Conservation (phyloP, 1,284 basidiomycete species). For the Trichosporon sp. region DNA sequence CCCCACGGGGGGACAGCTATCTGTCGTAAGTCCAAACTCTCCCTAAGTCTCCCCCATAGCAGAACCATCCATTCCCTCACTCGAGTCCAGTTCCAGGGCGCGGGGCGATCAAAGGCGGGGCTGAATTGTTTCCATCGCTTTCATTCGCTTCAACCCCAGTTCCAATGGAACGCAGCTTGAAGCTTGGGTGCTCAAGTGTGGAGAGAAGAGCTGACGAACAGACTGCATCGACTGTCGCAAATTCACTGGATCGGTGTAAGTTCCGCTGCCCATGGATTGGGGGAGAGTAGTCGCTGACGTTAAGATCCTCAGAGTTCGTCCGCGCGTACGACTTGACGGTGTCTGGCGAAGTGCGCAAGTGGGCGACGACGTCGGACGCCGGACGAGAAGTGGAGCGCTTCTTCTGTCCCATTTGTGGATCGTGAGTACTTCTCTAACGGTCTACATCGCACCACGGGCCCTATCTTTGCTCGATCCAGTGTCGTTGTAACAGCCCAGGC, state of each 20-base stretch:
- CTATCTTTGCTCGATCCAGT: too few relatives aligned
- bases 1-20: background rate
- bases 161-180: too few relatives aligned
- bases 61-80: too few relatives aligned
- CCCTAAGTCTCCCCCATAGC: too few relatives aligned
- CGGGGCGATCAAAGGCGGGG: too few relatives aligned
- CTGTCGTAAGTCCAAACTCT: background rate
- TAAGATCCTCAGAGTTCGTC: background rate
- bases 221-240: slow-evolving; percentile 8
- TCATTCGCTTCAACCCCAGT: too few relatives aligned
- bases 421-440: background rate
- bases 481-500: too few relatives aligned
- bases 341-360: background rate
- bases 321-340: slow-evolving; percentile 8
- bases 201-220: background rate
- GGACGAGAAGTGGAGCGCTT: background rate
- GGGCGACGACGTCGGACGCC: background rate
- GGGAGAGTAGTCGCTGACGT: background rate
- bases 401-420: slow-evolving; percentile 12
- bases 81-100: too few relatives aligned
- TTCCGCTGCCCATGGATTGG: background rate
- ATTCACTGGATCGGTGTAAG: slow-evolving; percentile 1
- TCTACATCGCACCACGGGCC: too few relatives aligned
- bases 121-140: background rate
- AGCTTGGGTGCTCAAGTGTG: too few relatives aligned